Base-by-base conservation (phyloP, 768 basidiomycete genomes). In the Lactarius quietus region DNA sequence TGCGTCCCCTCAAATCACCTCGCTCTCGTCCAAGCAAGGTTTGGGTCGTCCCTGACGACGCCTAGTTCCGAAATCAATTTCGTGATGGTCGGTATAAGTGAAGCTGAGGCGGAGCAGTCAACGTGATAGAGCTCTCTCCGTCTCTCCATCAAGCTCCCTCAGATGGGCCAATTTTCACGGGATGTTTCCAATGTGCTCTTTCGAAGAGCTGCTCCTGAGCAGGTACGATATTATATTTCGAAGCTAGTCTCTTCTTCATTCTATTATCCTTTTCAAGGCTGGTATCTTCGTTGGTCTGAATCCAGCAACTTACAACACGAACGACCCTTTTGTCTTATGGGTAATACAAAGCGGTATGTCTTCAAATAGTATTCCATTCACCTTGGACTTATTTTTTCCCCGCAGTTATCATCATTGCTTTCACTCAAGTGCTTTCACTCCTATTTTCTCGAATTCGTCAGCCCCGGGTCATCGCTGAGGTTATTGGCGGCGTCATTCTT, bases 401-500 rank as follows among this genome's bases (percentile, higher is more conserved):
- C 69, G 36, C 75, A 86, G 89, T 89, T 57, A 84, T 98, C 69
- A 94, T 98, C 78, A 81, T 97, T 63, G 76, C 76, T 38, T 86
- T 94, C 81, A 86, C 87, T 41, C 91, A 95, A 72, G 64, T 89
- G 6, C 84, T 98, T 12, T 81, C 85, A 0, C 75, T 90, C 23
- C 63, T 83, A 58, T 80, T 97, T 26, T 74, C 78, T 9, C 86
- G 82, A 62, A 85, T 96, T 39, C 86, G 85, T 38, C 95, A 98
- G 72, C 96, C 96, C 2, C 82, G 88, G n/a, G 95, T 98, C 65
- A 93, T 97, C 59, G 87, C 94, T 48, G 95, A 98, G 74, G 89
- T 97, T 65, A 84, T 98, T 62, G 93, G 88, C 0, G 96, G 96
- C 26, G 86, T 98, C 68, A 71, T 98, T 26, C 82, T 98, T 14